These are phyloP conservation scores for Globisporangium apiculatum DNA, from an alignment of 352 stramenopile genomes.

Conservation along the genomic window DNA sequence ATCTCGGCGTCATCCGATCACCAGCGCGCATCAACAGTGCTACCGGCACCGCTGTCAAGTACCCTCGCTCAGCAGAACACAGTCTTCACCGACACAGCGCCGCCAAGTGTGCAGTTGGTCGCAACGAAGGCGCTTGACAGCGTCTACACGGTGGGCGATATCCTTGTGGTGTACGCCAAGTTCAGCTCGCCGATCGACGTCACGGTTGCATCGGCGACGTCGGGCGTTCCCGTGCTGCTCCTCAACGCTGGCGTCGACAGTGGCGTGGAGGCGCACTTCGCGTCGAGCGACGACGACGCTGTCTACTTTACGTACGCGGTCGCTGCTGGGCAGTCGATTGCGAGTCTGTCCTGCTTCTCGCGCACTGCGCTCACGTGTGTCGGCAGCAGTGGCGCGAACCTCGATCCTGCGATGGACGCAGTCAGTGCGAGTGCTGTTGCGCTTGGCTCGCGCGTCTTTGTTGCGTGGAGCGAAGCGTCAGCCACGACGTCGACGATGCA, in stretches of 20 bases:
- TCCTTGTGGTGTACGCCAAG: slow-evolving; percentile 25
- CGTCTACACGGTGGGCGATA: slow-evolving; percentile 47
- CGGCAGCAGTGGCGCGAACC: slow-evolving; percentile 39
- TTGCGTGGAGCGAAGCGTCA: slow-evolving; percentile 43
- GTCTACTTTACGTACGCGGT: slow-evolving; percentile 56
- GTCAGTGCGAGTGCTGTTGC: slow-evolving; percentile 14
- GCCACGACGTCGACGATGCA: slow-evolving; percentile 16
- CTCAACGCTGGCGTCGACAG: slow-evolving; percentile 30
- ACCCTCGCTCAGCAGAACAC: slow-evolving; percentile 11
- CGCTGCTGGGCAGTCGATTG: slow-evolving; percentile 27
- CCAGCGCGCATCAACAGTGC: slow-evolving; percentile 27
- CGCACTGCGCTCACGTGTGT: slow-evolving; percentile 36
- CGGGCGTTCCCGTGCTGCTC: slow-evolving; percentile 28
- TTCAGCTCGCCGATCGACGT: slow-evolving; percentile 36
- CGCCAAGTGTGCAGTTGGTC: slow-evolving; percentile 31
- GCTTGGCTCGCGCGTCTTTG: slow-evolving; percentile 27
- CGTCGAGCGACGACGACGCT: slow-evolving; percentile 27
- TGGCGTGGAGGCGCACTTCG: slow-evolving; percentile 16
- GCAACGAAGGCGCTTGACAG: slow-evolving; percentile 28
- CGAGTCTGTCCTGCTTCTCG: slow-evolving; percentile 30
- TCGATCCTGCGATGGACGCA: slow-evolving; percentile 25
- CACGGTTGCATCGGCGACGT: slow-evolving; percentile 1
- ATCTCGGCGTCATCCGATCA: slow-evolving; percentile 19
- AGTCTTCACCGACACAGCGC: slow-evolving; percentile 28
- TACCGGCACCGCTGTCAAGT: slow-evolving; percentile 21